phyloP scores from a whole-genome alignment of 2,329 filamentous ascomycete species.

The Fusarium chaquense region DNA sequence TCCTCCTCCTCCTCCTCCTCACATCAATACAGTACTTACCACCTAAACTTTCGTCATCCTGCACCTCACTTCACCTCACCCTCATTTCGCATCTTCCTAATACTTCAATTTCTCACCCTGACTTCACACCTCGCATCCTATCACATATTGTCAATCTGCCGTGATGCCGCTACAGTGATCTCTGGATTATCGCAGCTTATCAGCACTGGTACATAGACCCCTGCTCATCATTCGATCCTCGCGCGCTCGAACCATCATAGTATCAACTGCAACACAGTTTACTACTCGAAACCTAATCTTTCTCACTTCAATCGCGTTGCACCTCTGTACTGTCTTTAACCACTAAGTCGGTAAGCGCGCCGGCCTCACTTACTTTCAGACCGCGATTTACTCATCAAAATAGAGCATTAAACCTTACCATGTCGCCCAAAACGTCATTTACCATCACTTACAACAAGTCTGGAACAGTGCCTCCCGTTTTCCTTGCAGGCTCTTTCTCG shows the following conservation, averaged over 20 bases:
- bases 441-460: conserved; percentile 71
- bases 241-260: conserved; percentile 19
- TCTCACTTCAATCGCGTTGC: background rate
- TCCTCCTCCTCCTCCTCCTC: conserved; percentile 16
- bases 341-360: conserved; percentile 5
- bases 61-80: conserved; percentile 1
- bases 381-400: conserved; percentile 10
- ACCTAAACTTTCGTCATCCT: conserved; percentile 18
- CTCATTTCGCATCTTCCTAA: conserved; percentile 2
- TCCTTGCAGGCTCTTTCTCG: conserved; percentile 76
- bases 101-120: background rate
- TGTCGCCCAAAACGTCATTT: conserved; percentile 54
- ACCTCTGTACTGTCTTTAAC: background rate
- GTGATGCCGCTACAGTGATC: conserved; percentile 14
- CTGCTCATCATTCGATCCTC: conserved; percentile 44
- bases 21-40: background rate
- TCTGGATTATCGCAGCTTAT: conserved; percentile 14
- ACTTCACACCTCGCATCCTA: background rate
- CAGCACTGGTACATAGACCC: conserved; percentile 27
- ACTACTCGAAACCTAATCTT: conserved; percentile 12
- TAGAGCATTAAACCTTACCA: conserved; percentile 14
- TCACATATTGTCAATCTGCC: conserved; percentile 5
- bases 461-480: conserved; percentile 75
- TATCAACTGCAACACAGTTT: conserved; percentile 23
- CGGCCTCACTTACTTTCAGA: background rate